phyloP scores from a whole-genome alignment of 1,139 yeast species.

The Pichia sp. region DNA sequence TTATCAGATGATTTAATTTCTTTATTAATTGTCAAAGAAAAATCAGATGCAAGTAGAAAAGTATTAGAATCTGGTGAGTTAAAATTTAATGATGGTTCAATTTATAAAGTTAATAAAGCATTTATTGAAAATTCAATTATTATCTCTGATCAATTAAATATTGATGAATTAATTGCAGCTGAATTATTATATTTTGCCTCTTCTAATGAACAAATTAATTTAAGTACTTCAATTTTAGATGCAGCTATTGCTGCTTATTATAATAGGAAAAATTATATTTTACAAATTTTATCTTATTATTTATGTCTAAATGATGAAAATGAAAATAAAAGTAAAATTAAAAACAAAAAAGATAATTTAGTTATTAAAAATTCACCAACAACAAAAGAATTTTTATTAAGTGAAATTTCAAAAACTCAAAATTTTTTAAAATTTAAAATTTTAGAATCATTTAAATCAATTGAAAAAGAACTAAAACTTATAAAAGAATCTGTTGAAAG shows the following conservation, averaged over 20 bases:
- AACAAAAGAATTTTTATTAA: conserved; percentile 5
- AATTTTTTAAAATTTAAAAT: conserved; percentile 7
- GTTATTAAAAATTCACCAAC: background rate
- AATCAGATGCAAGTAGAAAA: conserved; percentile 50
- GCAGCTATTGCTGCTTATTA: conserved; percentile 69
- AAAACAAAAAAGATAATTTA: background rate
- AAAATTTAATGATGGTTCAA: conserved; percentile 40
- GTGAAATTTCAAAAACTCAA: conserved; percentile 1
- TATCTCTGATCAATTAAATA: conserved; percentile 56
- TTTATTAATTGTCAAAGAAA: conserved; percentile 45
- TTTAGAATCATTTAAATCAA: conserved; percentile 47
- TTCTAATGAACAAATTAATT: conserved; percentile 34
- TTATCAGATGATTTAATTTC: conserved; percentile 43
- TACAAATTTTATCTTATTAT: conserved; percentile 62
- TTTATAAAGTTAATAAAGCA: conserved; percentile 45
- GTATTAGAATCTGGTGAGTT: conserved; percentile 49
- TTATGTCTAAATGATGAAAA: conserved; percentile 24
- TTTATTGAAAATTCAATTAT: conserved; percentile 45
- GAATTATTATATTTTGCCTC: conserved; percentile 48
- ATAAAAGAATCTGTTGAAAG: conserved; percentile 63
- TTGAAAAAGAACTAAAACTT: conserved; percentile 49
- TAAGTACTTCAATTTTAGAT: conserved; percentile 55
- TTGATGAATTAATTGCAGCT: conserved; percentile 66
- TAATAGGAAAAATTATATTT: conserved; percentile 60
- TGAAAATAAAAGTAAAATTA: background rate